phyloP scores from a whole-genome alignment of 805 yeast species.

The Cyberlindnera subsufficiens region DNA sequence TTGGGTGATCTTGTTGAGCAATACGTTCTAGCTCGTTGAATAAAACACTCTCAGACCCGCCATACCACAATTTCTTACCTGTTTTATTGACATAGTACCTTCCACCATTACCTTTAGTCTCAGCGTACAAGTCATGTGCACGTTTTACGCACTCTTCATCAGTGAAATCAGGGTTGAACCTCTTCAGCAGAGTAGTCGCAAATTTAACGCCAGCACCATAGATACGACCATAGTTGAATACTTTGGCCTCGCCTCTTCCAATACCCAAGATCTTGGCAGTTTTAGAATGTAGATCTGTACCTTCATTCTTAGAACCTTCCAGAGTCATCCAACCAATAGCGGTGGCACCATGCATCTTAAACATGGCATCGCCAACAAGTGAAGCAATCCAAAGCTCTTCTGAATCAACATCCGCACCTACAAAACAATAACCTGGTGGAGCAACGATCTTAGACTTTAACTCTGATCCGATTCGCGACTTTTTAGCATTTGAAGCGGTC shows the following conservation, averaged over 20 bases:
- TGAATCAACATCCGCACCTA: slow-evolving; percentile 98
- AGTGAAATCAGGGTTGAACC: slow-evolving; percentile 66
- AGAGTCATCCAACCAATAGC: slow-evolving; percentile 99
- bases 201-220: slow-evolving; percentile 96
- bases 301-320: slow-evolving; percentile 88
- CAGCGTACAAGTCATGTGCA: slow-evolving; percentile 64
- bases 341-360: slow-evolving; percentile 89
- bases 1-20: slow-evolving; percentile 75
- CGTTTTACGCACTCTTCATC: slow-evolving; percentile 60
- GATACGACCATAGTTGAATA: slow-evolving; percentile 93
- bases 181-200: slow-evolving; percentile 78
- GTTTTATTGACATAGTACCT: slow-evolving; percentile 20
- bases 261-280: slow-evolving; percentile 89
- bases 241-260: slow-evolving; percentile 85
- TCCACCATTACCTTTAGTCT: slow-evolving; percentile 70
- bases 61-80: slow-evolving; percentile 53
- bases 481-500: slow-evolving; percentile 93
- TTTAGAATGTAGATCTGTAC: slow-evolving; percentile 92
- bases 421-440: slow-evolving; percentile 84
- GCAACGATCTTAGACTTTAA: slow-evolving; percentile 81
- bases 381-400: slow-evolving; percentile 99
- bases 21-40: slow-evolving; percentile 85
- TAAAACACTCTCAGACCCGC: slow-evolving; percentile 91
- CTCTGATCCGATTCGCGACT: slow-evolving; percentile 84
- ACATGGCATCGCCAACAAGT: slow-evolving; percentile 84